Evolutionary conservation across 23 red algal genomes (phyloP).

Genomic region (Gracilaria gracilis): DNA sequence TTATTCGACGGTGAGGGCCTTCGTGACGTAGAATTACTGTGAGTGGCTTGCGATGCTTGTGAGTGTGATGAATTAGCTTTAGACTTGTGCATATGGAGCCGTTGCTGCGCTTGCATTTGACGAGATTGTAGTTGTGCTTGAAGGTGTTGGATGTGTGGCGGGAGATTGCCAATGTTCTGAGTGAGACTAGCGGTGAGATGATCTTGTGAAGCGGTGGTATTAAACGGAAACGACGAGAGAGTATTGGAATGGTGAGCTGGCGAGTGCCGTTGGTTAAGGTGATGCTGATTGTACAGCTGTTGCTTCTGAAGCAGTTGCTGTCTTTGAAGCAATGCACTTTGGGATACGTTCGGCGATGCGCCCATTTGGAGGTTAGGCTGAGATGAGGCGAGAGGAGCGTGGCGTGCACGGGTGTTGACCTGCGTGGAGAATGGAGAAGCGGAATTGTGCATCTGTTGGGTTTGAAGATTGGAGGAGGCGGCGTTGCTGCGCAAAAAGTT

Average conservation of each 20-base stretch:
- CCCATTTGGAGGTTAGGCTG: background rate
- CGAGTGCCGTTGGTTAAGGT: background rate
- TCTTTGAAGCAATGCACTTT: background rate
- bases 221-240: slow-evolving; percentile 2
- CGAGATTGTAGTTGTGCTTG: slow-evolving; percentile 25
- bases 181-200: slow-evolving; percentile 5
- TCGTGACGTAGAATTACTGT: slow-evolving; percentile 21
- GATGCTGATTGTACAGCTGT: slow-evolving; percentile 22
- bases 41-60: slow-evolving; percentile 28
- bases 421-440: background rate
- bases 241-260: background rate
- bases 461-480: background rate
- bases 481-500: background rate
- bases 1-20: background rate
- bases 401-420: background rate
- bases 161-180: slow-evolving; percentile 5
- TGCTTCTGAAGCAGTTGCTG: slow-evolving; percentile 23
- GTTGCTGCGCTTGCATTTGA: slow-evolving; percentile 11
- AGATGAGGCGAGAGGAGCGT: background rate
- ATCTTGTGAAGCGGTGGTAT: background rate
- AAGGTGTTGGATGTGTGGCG: slow-evolving; percentile 7
- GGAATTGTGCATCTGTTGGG: background rate
- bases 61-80: slow-evolving; percentile 15
- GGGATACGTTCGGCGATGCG: background rate
- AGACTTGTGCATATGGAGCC: slow-evolving; percentile 2